A percentile compares a stretch with the other conserved stretches of the same genome.
These are phyloP conservation scores for Elaeis oleifera DNA, from an alignment of 202 grass and related monocot species.

Conservation along the genomic window DNA sequence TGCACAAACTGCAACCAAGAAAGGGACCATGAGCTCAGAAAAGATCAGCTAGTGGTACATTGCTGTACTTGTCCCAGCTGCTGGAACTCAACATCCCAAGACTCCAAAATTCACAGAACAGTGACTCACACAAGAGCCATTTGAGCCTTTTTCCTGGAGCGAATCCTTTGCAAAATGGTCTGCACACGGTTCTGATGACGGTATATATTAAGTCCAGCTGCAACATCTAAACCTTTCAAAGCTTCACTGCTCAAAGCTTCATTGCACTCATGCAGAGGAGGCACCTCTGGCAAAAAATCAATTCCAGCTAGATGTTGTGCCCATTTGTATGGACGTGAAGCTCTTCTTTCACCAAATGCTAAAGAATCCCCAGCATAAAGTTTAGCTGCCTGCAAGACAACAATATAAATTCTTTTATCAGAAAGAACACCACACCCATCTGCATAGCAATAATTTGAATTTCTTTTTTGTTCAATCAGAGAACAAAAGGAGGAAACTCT, in stretches of 20 bases:
- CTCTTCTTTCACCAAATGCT: conserved; percentile 52
- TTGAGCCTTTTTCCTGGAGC: conserved; percentile 67
- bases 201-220: conserved; percentile 59
- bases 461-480: background rate
- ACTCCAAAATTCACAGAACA: conserved; percentile 43
- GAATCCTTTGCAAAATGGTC: conserved; percentile 92
- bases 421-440: background rate
- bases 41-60: conserved; percentile 32
- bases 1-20: conserved; percentile 33
- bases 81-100: conserved; percentile 33
- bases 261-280: conserved; percentile 25
- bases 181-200: conserved; percentile 67
- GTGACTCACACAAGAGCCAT: conserved; percentile 95
- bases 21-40: conserved; percentile 36
- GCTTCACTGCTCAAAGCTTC: conserved; percentile 35
- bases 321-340: conserved; percentile 88
- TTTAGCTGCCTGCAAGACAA: conserved; percentile 72
- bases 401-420: conserved; percentile 12
- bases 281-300: conserved; percentile 81
- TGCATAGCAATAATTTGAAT: background rate
- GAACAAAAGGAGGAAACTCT: conserved; percentile 7
- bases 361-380: conserved; percentile 55
- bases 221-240: conserved; percentile 45
- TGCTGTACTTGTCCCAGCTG: conserved; percentile 25
- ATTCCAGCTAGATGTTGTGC: conserved; percentile 93